A percentile compares a stretch with the other conserved stretches of the same genome.
phyloP scores from a whole-genome alignment of 2,329 filamentous ascomycete genomes.

The Clonostachys solani region DNA sequence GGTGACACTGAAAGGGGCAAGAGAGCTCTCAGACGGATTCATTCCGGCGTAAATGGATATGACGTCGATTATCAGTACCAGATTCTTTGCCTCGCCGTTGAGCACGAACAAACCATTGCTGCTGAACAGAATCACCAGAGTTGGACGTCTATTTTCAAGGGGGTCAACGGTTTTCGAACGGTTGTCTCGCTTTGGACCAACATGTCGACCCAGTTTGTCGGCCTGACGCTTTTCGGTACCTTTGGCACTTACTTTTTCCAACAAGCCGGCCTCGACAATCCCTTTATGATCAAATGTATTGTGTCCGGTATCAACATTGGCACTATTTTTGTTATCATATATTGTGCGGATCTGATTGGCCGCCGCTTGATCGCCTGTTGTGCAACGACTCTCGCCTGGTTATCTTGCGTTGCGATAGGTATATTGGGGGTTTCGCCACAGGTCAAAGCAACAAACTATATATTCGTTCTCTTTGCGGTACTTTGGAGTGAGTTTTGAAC shows the following conservation, averaged over 20 bases:
- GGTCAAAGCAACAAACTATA: conserved; percentile 5
- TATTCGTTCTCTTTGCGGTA: conserved; percentile 13
- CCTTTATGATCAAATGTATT: conserved; percentile 11
- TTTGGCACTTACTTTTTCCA: conserved; percentile 15
- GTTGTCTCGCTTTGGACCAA: conserved; percentile 19
- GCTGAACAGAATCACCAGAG: conserved; percentile 4
- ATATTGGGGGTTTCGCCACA: conserved; percentile 10
- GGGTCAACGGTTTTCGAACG: conserved; percentile 18
- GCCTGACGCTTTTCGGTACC: conserved; percentile 11
- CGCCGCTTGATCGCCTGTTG: conserved; percentile 9
- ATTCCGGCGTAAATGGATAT: conserved; percentile 16
- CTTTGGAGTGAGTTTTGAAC: conserved; percentile 12
- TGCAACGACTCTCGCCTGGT: conserved; percentile 8
- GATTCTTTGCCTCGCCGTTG: background rate
- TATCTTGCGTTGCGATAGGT: conserved; percentile 8
- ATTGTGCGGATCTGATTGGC: conserved; percentile 8
- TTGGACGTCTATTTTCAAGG: conserved; percentile 20
- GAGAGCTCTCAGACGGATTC: conserved; percentile 9
- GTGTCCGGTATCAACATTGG: conserved; percentile 8
- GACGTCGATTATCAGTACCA: conserved; percentile 11
- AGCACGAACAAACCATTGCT: background rate
- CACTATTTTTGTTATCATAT: conserved; percentile 4
- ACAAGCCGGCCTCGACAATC: conserved; percentile 10
- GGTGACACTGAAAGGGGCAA: conserved; percentile 11
- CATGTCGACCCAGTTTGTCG: conserved; percentile 13